Evolutionary conservation across 176 grass and related monocot species (phyloP).

Genomic region (Zea mays): Zm-B73-REFERENCE-NAM-5.0 NC_050099.1:172015501-172016000

Average conservation of each 20-base stretch:
- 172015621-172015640: not conserved
- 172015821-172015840: too few relatives aligned
- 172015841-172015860: not conserved
- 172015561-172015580: slow-evolving; percentile 64
- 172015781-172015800: slow-evolving; percentile 76
- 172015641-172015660: not conserved
- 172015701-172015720: slow-evolving; percentile 54
- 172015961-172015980: slow-evolving; percentile 53
- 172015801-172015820: not conserved
- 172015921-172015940: slow-evolving; percentile 60
- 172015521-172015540: slow-evolving; percentile 90
- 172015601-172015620: not conserved
- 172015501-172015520: slow-evolving; percentile 63
- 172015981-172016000: slow-evolving; percentile 67
- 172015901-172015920: slow-evolving; percentile 73
- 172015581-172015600: too few relatives aligned
- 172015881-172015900: slow-evolving; percentile 94
- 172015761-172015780: slow-evolving; percentile 95
- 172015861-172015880: not conserved
- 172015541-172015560: slow-evolving; percentile 87
- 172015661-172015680: slow-evolving; percentile 79
- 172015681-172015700: slow-evolving; percentile 67
- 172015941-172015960: slow-evolving; percentile 64
- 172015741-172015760: slow-evolving; percentile 91
- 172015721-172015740: slow-evolving; percentile 63